Conservation (phyloP, 139 green algal species). For the Chlorella vulgaris region DNA sequence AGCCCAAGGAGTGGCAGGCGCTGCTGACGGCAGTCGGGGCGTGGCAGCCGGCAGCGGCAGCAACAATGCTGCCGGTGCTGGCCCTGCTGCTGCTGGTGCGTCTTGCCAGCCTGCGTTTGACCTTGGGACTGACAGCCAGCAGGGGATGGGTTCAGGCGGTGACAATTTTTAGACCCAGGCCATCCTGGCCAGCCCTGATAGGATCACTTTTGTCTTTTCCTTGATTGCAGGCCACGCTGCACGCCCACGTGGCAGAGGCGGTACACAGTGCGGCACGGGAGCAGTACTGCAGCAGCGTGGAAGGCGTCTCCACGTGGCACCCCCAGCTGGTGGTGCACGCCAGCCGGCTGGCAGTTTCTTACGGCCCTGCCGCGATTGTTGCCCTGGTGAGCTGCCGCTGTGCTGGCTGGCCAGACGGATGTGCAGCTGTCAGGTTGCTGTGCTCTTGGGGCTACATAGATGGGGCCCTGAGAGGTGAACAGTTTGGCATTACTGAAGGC, state of each 20-base stretch:
- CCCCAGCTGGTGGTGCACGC: not conserved
- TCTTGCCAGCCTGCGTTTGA: not conserved
- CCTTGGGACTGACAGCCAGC: too few relatives aligned
- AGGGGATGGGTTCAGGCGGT: too few relatives aligned
- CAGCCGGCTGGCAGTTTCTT: conserved; percentile 19
- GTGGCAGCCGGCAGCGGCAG: conserved; percentile 10
- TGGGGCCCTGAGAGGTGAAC: too few relatives aligned
- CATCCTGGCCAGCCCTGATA: too few relatives aligned
- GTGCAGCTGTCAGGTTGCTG: too few relatives aligned
- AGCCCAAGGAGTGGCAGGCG: not conserved
- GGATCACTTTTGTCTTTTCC: conserved; percentile 2
- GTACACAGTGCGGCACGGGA: not conserved
- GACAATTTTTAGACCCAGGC: too few relatives aligned
- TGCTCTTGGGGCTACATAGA: too few relatives aligned
- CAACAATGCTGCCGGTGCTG: conserved; percentile 43
- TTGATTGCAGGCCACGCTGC: conserved; percentile 34
- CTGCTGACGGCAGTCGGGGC: conserved; percentile 35
- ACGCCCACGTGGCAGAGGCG: conserved; percentile 10
- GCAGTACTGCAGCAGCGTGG: conserved; percentile 14
- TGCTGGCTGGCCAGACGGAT: too few relatives aligned
- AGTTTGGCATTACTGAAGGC: not conserved
- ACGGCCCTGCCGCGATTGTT: conserved; percentile 28
- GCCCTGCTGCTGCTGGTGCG: conserved; percentile 5
- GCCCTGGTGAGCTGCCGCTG: conserved; percentile 22
- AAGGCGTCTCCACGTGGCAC: conserved; percentile 27